Base-by-base conservation (phyloP, 805 yeast species). In the Starmerella bombi region DNA sequence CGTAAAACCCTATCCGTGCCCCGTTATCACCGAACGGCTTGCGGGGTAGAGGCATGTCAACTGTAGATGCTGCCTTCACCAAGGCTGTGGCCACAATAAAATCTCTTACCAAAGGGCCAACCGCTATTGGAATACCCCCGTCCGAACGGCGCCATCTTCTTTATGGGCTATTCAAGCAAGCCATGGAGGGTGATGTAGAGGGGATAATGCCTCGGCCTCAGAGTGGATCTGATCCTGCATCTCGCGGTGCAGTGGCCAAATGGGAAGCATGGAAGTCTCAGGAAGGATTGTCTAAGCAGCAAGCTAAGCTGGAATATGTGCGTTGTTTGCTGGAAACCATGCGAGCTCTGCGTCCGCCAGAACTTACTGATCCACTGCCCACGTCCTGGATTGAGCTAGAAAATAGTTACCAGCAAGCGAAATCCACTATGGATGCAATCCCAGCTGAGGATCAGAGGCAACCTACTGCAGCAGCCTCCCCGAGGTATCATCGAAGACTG, bases 191-290 rank as follows among this genome's bases (percentile, higher is more conserved):
- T 6, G 75, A 83, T 56, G 84, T 80, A 7, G 71, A 69, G 36
- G 77, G 77, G 2, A 65, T 78, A 32, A 70, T 80, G 74, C 69
- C 70, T 2, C 62, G 84, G 35, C 88, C 88, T 0, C 58, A 59
- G 1, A 12, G 27, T 23, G 86, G 85, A 4, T 59, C 57, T 32
- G 59, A 71, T 1, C 64, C 71, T 7, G 83, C 76, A 48, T 82
- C 75, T 51, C 77, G 70, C 48, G 77, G 76, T 3, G 79, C 78
- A 8, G 71, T 72, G 53, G 69, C 74, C 50, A 82, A 83, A 56
- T 80, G 85, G 65, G 86, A 80, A 51, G 84, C 93, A 0, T 83
- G 94, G 94, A 74, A 77, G 48, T 58, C 69, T 19, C 81, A 80
- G 51, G 73, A 75, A 46, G 93, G 93, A 0, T 53, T 80, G 21